These are phyloP conservation scores for Saturnispora dispora DNA, from an alignment of 805 yeast species.

Conservation along the genomic window DNA sequence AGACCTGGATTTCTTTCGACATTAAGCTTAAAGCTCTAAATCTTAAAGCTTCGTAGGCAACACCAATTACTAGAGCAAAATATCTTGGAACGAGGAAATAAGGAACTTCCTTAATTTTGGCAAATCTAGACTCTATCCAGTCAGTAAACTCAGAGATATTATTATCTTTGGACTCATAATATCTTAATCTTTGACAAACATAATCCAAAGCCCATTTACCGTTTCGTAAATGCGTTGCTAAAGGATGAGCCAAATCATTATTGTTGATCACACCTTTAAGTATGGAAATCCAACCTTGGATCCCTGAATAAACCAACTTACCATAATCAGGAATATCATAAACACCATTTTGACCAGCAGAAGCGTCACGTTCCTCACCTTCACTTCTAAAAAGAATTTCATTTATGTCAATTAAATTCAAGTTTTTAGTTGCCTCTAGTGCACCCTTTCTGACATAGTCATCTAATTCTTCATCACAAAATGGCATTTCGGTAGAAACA, in stretches of 20 bases:
- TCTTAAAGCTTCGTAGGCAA: conserved; percentile 77
- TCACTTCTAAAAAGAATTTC: conserved; percentile 69
- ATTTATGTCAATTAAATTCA: conserved; percentile 64
- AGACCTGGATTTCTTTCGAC: conserved; percentile 42
- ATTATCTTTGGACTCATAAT: conserved; percentile 36
- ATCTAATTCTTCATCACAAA: conserved; percentile 59
- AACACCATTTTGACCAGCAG: conserved; percentile 62
- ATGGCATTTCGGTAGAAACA: conserved; percentile 57
- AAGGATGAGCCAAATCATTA: conserved; percentile 78
- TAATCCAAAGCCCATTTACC: conserved; percentile 91
- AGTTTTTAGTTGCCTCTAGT: conserved; percentile 52
- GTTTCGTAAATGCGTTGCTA: conserved; percentile 67
- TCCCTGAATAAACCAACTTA: conserved; percentile 71
- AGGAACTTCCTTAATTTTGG: conserved; percentile 58
- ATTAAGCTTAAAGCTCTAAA: conserved; percentile 53
- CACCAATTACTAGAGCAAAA: conserved; percentile 73
- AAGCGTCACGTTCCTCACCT: conserved; percentile 77
- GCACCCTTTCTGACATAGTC: conserved; percentile 67
- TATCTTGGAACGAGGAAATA: conserved; percentile 77
- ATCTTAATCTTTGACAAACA: conserved; percentile 49
- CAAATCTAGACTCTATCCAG: conserved; percentile 64
- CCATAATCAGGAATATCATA: conserved; percentile 74
- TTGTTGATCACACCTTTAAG: conserved; percentile 50
- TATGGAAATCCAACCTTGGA: conserved; percentile 84
- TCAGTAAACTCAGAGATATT: conserved; percentile 47